A percentile compares a stretch with the other conserved stretches of the same genome.
Conservation (phyloP, 352 stramenopile genomes). For the Phytophthora cryptogea region DNA sequence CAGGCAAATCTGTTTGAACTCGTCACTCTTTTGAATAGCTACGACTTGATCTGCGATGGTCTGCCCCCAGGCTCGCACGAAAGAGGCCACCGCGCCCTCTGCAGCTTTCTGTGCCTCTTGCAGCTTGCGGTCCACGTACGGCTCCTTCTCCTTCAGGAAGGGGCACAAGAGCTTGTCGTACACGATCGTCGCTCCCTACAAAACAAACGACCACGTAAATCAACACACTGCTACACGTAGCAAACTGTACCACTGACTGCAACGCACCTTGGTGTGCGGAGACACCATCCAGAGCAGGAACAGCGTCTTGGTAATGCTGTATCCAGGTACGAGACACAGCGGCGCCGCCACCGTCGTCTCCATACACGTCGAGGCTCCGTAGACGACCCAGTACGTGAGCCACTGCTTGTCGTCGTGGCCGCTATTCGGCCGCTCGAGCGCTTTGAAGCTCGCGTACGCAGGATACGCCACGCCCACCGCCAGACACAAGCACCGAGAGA, state of each 20-base stretch:
- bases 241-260: background rate
- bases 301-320: conserved; percentile 94
- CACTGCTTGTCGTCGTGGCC: conserved; percentile 75
- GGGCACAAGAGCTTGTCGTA: conserved; percentile 65
- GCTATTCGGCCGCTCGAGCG: conserved; percentile 52
- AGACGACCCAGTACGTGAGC: conserved; percentile 97
- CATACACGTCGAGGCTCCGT: conserved; percentile 93
- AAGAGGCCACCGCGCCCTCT: conserved; percentile 52
- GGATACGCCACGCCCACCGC: conserved; percentile 64
- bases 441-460: conserved; percentile 79
- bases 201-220: background rate
- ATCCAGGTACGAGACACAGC: conserved; percentile 90
- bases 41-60: conserved; percentile 53
- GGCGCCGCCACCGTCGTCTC: conserved; percentile 71
- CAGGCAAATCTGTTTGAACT: conserved; percentile 54
- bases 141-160: conserved; percentile 75
- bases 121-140: conserved; percentile 68
- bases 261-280: conserved; percentile 84
- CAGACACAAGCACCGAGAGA: conserved; percentile 61
- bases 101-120: conserved; percentile 47
- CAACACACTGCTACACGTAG: background rate
- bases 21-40: conserved; percentile 52
- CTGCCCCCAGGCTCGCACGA: conserved; percentile 53
- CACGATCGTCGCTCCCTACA: conserved; percentile 64
- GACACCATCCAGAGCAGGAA: conserved; percentile 97